These are phyloP conservation scores for Boletus edulis DNA, from an alignment of 768 basidiomycete species.

Conservation along the genomic window DNA sequence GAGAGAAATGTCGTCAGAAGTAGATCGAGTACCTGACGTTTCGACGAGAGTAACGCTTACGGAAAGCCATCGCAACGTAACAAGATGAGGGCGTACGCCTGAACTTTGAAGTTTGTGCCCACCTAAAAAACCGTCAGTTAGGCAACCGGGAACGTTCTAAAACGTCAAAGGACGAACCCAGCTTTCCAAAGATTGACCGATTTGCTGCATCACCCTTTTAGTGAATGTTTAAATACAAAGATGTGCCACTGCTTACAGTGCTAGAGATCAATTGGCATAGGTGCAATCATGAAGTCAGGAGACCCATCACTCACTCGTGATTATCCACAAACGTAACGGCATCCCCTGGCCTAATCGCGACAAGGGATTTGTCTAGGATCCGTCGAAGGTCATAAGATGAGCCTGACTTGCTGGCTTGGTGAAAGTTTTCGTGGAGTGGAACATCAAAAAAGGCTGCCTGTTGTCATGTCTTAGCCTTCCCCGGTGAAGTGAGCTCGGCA, in stretches of 20 bases:
- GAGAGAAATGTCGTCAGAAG: neutral
- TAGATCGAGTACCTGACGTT: neutral
- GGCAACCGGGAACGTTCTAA: neutral
- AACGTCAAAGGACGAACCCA: conserved; percentile 52
- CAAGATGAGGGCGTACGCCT: conserved; percentile 80
- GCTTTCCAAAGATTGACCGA: conserved; percentile 77
- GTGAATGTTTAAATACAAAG: neutral
- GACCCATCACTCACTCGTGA: conserved; percentile 62
- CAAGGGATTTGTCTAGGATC: conserved; percentile 68
- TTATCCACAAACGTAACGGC: conserved; percentile 92
- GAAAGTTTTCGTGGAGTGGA: conserved; percentile 82
- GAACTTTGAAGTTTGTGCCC: conserved; percentile 65
- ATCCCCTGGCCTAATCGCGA: conserved; percentile 67
- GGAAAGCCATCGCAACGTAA: conserved; percentile 69
- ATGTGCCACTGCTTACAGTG: conserved; percentile 52
- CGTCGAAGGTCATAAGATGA: conserved; percentile 71
- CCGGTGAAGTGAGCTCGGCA: neutral
- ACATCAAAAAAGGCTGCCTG: conserved; percentile 92
- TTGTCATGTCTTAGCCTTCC: neutral
- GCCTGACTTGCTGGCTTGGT: conserved; percentile 68
- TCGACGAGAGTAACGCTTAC: conserved; percentile 41
- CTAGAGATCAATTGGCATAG: conserved; percentile 33
- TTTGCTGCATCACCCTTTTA: conserved; percentile 39
- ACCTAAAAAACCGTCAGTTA: conserved; percentile 45
- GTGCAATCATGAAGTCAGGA: neutral